Conservation (phyloP, 2,329 filamentous ascomycete genomes). For the Byssoonygena ceratinophila region DNA sequence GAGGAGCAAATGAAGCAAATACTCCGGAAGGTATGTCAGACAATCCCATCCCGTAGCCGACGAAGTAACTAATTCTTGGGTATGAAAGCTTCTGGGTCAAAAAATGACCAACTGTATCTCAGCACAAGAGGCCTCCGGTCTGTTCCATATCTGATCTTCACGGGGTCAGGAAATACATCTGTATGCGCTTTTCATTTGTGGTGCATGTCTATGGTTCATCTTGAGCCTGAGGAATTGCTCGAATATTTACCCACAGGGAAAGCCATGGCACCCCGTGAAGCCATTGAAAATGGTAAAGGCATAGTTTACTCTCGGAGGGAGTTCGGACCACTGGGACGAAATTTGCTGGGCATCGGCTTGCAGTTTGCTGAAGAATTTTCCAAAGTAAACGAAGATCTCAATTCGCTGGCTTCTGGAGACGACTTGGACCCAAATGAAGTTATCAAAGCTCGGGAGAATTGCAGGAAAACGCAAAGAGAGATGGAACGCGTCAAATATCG, state of each 20-base stretch:
- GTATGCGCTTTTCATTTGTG: conserved; percentile 24
- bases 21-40: background rate
- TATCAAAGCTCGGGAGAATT: conserved; percentile 18
- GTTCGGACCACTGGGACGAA: conserved; percentile 17
- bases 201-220: conserved; percentile 25
- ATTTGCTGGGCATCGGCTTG: conserved; percentile 18
- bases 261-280: conserved; percentile 18
- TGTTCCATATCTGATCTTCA: conserved; percentile 27
- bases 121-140: conserved; percentile 29
- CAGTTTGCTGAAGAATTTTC: conserved; percentile 2
- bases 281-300: conserved; percentile 17
- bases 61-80: background rate
- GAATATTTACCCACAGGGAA: conserved; percentile 25
- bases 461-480: conserved; percentile 21
- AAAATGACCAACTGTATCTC: conserved; percentile 22
- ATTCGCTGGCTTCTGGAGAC: background rate
- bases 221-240: conserved; percentile 23
- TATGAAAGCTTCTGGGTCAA: background rate
- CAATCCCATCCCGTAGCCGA: background rate
- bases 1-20: background rate
- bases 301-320: conserved; percentile 25
- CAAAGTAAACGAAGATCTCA: conserved; percentile 4
- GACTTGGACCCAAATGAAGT: conserved; percentile 13
- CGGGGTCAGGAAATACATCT: conserved; percentile 20
- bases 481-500: conserved; percentile 24